Evolutionary conservation across 106 monocot species (phyloP).

Genomic region (Dioscorea zingiberensis): DNA sequence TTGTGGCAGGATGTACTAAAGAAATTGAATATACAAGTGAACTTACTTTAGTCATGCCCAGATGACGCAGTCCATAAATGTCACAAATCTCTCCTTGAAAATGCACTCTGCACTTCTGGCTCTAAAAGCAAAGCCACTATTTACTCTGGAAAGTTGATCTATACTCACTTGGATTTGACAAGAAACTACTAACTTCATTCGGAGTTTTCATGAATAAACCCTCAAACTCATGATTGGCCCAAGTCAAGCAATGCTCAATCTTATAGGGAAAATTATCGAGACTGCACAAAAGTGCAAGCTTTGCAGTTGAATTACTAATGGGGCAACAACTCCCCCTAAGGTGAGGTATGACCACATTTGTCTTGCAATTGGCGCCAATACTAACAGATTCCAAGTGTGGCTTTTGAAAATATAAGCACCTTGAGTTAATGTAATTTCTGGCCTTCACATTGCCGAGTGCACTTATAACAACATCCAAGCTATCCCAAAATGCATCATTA

Average conservation of each 20-base stretch:
- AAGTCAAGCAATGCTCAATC: slow-evolving; percentile 91
- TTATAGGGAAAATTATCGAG: slow-evolving; percentile 92
- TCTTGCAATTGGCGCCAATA: slow-evolving; percentile 83
- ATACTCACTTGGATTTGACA: slow-evolving; percentile 63
- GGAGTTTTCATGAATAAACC: slow-evolving; percentile 86
- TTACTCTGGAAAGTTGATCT: slow-evolving; percentile 58
- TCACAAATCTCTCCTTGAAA: slow-evolving; percentile 63
- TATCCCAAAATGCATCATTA: too few species aligned
- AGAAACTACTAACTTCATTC: slow-evolving; percentile 67
- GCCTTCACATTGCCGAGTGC: too few species aligned
- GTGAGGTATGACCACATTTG: slow-evolving; percentile 95
- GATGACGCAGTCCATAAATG: slow-evolving; percentile 71
- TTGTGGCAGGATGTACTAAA: background rate
- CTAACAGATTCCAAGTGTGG: slow-evolving; percentile 90
- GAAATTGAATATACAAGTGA: background rate
- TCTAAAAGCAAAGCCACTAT: too few species aligned
- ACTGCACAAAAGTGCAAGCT: slow-evolving; percentile 94
- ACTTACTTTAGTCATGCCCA: slow-evolving; percentile 84
- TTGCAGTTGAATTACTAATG: slow-evolving; percentile 85
- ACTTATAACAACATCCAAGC: too few species aligned
- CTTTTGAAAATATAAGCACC: too few species aligned
- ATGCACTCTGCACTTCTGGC: slow-evolving; percentile 80
- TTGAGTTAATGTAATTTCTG: too few species aligned
- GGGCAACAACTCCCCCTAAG: slow-evolving; percentile 93
- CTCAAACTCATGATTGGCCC: slow-evolving; percentile 97